Evolutionary conservation across 2,329 filamentous ascomycete species (phyloP), one percentile per base, ranked within the genome.

Genomic region (Alternaria panax): DNA sequence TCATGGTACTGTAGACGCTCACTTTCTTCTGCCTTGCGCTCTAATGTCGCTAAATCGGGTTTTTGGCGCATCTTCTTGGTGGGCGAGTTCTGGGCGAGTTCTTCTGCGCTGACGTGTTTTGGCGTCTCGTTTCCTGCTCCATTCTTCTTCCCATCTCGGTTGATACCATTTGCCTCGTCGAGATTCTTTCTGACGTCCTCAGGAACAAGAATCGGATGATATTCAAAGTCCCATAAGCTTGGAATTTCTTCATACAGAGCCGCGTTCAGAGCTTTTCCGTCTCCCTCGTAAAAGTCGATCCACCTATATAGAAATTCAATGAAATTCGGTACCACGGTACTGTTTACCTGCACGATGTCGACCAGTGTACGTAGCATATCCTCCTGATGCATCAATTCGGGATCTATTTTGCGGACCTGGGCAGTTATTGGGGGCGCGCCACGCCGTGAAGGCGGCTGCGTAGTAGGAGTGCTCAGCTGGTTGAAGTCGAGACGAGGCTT

Each of bases 261-360:
- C 34, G 72, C 71, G 46, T 72, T 68, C 46, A 77, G 52, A 18
- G 74, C 75, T 27, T 57, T 70, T 2, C 74, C 75, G 54, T 74
- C 70, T 22, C 73, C 72, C 30, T 72, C 66, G 40, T 71, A 70
- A 43, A 62, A 74, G 60, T 78, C 75, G 48, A 78, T 60, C 67
- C 69, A 73, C 5, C 67, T 64, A 43, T 78, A 78, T 7, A 78
- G 55, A 25, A 75, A 75, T 43, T 78, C 75, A 36, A 78, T 67
- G 27, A 70, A 74, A 54, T 77, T 78, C 1, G 75, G 75, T 2
- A 78, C 68, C 16, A 75, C 51, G 8, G 53, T 57, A 53, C 62
- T 67, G 8, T 65, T 54, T 8, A 65, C 66, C 38, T 76, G 73
- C 6, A 77, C 64, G 24, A 77, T 76, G 25, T 75, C 70, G 45